Base-by-base conservation (phyloP, 805 yeast species). In the Yarrowia divulgata region DNA sequence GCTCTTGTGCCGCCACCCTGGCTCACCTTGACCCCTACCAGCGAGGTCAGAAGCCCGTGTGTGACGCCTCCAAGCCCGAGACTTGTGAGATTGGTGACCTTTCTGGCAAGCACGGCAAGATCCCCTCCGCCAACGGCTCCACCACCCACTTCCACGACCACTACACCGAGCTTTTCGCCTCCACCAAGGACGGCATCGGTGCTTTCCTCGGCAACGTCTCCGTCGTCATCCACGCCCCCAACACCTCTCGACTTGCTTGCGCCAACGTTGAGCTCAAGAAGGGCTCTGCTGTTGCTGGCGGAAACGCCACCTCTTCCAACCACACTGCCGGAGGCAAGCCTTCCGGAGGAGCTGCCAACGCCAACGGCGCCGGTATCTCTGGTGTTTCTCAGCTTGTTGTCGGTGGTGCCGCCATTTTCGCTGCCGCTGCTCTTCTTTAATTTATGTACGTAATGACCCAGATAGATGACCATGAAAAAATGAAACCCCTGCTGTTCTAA, bases 101-200 rank as follows among this genome's bases (percentile, higher is more conserved):
- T 73, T 85, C 90, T 43, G 94, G 94, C 54, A 89, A 89, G 76
- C 93, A 89, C 77, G 94, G 94, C 13, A 84, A 80, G 79, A 87
- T 90, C 74, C 84, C 88, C 75, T 83, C 90, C 23, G 88, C 91
- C 13, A 49, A 49, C 43, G 60, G 52, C 39, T 63, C 68, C 57
- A 63, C 68, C 68, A 48, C 57, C 39, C 57, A 63, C 68, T 88
- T 85, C 77, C 76, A 88, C 77, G 80, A 86, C 37, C 81, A 82
- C 70, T 90, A 87, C 76, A 79, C 82, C 70, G 93, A 90, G 74
- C 89, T 88, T 8, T 89, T 83, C 76, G 77, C 90, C 68, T 87
- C 93, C 0, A 82, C 89, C 76, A 83, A 87, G 73, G 84, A 85
- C 45, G 77, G 78, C 60, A 82, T 86, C 58, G 83, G 84, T 55